Evolutionary conservation across 1,284 basidiomycete genomes (phyloP), one percentile per base, ranked within the genome.

Genomic region (Gomphus bonarii): DNA sequence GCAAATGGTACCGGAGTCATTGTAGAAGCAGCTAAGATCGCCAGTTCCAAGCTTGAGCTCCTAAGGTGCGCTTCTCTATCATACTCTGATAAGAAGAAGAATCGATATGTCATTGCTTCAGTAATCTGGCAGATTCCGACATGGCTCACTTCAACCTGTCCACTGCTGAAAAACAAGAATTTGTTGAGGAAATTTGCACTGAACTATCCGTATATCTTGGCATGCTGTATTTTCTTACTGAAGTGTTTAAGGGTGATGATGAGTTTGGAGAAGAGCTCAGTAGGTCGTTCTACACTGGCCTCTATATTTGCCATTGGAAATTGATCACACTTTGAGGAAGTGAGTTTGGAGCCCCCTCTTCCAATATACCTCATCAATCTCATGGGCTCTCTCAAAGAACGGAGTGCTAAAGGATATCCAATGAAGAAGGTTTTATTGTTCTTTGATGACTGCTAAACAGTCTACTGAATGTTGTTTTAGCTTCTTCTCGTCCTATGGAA

Each of bases 401-500:
- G 93, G 73, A 91, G 88, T 65, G 89, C 93, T 4, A 95, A 91
- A 67, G 93, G 93, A 1, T 97, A 97, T 69, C 94, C 95, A 0
- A 89, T 95, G 62, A 97, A 97, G 73, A 97, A 97, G 80, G 91
- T 90, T 60, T 38, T 67, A 55, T 48, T 36, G 25, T 22, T 28
- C 33, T 14, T 22, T 51, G 12, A 36, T 12, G 16, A 7, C 22
- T 12, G 30, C 1, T 22, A 16, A 22, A 11, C 44, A 64, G 55
- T 46, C 31, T 38, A 55, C 42, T 57, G 59, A 22, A 43, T 59
- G 57, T 58, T 50, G 42, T 58, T 36, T 50, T 43, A 94, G 91
- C 79, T 99, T 3, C 79, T 99, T 16, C 80, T 99, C n/a, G 81
- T 99, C 1, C 74, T 97, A 1, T 99, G 97, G 97, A 99, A 99